phyloP scores from a whole-genome alignment of 169 alveolate species.

The Cryptosporidium bovis region DNA sequence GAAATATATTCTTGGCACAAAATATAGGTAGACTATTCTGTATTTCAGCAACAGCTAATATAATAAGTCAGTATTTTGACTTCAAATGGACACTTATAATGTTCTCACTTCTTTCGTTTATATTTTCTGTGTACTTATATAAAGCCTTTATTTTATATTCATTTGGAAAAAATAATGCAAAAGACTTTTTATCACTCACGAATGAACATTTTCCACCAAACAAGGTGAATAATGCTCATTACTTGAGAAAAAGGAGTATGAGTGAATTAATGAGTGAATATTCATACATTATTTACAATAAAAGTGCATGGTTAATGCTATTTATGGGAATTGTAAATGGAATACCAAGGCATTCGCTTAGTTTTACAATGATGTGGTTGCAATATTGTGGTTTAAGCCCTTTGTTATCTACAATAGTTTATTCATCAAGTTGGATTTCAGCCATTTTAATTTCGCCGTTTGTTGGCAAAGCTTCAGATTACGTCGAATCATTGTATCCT shows the following conservation, averaged over 20 bases:
- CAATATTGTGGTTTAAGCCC: slow-evolving; percentile 80
- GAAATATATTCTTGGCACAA: slow-evolving; percentile 54
- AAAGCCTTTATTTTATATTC: slow-evolving; percentile 21
- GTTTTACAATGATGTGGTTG: slow-evolving; percentile 79
- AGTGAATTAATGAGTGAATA: slow-evolving; percentile 24
- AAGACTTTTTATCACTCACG: not conserved
- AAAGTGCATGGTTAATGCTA: slow-evolving; percentile 80
- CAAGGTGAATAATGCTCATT: not conserved
- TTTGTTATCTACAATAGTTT: slow-evolving; percentile 77
- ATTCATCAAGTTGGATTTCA: slow-evolving; percentile 79
- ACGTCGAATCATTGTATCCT: slow-evolving; percentile 75
- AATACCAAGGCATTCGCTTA: slow-evolving; percentile 78
- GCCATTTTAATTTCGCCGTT: slow-evolving; percentile 80
- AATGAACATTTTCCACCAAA: not conserved
- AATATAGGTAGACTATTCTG: slow-evolving; percentile 70
- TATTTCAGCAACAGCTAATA: slow-evolving; percentile 51
- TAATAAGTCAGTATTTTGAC: slow-evolving; percentile 52
- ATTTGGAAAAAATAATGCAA: not conserved
- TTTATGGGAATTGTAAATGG: slow-evolving; percentile 80
- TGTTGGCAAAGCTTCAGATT: slow-evolving; percentile 79
- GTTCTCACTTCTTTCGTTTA: slow-evolving; percentile 35
- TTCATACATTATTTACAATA: slow-evolving; percentile 77
- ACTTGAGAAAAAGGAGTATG: not conserved
- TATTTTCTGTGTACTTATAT: slow-evolving; percentile 42
- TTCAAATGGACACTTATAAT: slow-evolving; percentile 21